These are phyloP conservation scores for Lathyrus oleraceus DNA, from an alignment of 306 rosid species.

Conservation along the genomic window DNA sequence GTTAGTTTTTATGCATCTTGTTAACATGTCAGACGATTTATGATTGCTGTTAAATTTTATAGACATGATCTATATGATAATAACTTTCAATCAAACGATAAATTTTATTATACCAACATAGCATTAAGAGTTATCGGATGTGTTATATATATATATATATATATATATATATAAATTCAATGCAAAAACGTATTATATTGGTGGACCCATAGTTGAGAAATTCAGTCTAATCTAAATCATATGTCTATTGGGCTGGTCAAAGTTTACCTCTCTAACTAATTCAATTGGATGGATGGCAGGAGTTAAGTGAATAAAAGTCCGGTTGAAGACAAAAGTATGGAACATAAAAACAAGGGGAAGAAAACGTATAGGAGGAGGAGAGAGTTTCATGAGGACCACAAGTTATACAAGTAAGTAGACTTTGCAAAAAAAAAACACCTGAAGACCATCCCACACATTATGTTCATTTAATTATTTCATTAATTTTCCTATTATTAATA, in stretches of 20 bases:
- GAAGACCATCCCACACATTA: slow-evolving; percentile 19
- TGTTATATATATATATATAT: too few relatives aligned
- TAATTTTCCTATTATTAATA: too few relatives aligned
- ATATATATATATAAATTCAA: too few relatives aligned
- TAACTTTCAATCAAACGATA: too few relatives aligned
- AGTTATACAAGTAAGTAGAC: neutral
- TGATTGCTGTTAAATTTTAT: too few relatives aligned
- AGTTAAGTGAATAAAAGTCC: neutral
- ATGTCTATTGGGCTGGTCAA: neutral
- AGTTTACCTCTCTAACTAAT: neutral
- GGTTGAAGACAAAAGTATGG: slow-evolving; percentile 14
- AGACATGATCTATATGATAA: too few relatives aligned
- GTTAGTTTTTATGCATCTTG: too few relatives aligned
- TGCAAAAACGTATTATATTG: too few relatives aligned
- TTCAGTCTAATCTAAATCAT: neutral
- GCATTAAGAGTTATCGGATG: too few relatives aligned
- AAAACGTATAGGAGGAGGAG: neutral
- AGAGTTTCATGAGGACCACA: slow-evolving; percentile 33
- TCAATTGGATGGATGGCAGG: neutral
- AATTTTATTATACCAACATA: too few relatives aligned
- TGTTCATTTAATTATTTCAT: too few relatives aligned
- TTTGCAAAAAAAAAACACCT: slow-evolving; percentile 34
- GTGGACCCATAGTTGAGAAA: neutral
- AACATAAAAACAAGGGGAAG: neutral
- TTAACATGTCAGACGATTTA: too few relatives aligned